Conservation (phyloP, 306 rosid species). For the Gastrolobium villosum region DNA sequence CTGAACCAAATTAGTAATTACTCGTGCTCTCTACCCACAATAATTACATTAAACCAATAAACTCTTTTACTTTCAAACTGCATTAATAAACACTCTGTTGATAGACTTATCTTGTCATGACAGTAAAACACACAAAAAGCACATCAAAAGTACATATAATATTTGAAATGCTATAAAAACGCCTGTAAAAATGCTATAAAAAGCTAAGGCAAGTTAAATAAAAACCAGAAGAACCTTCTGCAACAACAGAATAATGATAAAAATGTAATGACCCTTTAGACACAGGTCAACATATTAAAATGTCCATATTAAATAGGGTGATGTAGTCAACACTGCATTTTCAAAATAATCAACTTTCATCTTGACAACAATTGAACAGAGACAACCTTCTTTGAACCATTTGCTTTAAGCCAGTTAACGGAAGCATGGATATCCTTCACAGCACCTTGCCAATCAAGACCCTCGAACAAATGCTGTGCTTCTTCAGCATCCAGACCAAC, state of each 20-base stretch:
- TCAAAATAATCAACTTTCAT: constrained; percentile 8
- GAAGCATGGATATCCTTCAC: constrained; percentile 89
- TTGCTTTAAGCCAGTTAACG: constrained; percentile 87
- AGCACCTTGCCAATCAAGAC: constrained; percentile 98
- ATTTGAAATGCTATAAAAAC: constrained; percentile 28
- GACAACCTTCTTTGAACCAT: constrained; percentile 91
- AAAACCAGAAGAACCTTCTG: constrained; percentile 18
- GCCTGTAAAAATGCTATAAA: background rate
- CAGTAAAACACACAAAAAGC: background rate
- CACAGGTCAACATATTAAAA: background rate
- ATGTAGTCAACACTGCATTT: background rate
- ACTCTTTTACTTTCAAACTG: constrained; percentile 3
- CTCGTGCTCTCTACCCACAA: background rate
- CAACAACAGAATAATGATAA: background rate
- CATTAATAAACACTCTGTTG: background rate
- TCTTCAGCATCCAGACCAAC: constrained; percentile 93
- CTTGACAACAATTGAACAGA: constrained; percentile 36
- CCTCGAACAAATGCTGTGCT: constrained; percentile 92
- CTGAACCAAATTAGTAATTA: background rate
- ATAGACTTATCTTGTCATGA: background rate
- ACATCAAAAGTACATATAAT: background rate
- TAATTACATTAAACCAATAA: background rate
- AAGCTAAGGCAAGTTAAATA: no score
- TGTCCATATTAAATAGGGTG: background rate
- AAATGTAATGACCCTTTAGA: constrained; percentile 25